Evolutionary conservation across 148 eudicot species (phyloP), one percentile per base, ranked within the genome.

Genomic region (Chenopodium quinoa): DNA sequence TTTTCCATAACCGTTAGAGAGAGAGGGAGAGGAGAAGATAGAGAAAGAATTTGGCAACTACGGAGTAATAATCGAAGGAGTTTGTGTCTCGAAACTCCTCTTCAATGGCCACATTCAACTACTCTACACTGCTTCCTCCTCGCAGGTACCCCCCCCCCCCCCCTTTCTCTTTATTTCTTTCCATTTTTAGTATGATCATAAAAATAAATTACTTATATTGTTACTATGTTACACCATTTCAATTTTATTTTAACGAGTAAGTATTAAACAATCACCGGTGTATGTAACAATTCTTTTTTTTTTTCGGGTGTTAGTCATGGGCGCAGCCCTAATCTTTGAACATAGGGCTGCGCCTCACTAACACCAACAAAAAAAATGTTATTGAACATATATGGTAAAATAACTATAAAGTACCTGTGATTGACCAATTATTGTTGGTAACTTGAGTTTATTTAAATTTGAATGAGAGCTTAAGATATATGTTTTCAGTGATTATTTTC

Each of bases 71-170:
- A 80, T 75, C 48, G 37, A 79, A 40, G 50, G 76, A 29, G 40
- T 50, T 46, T 48, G 76, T 75, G 27, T 71, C 76, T 54, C 22
- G 32, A 17, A 67, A 63, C 68, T 40, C 44, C 78, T 47, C 81
- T 85, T 80, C 81, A 81, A 95, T 95, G 98, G 95, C 97, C 7
- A 84, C 92, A 76, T 83, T 93, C 80, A 84, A 75, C 75, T 88
- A 78, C 80, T 93, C 74, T 79, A 75, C 88, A 68, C 84, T 85
- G 22, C 85, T 91, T 85, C 90, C 92, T 75, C 86, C 87, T 79
- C 89, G 86, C 64, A 90, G 98, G 98, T 94, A 91, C 6, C 44
- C 44, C 44, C 56, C 62, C 0, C 17, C 6, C 44, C 44, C 44
- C 56, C 62, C 0, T n/a, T 72, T 65, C 13, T 13, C 71, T 37